Conservation (phyloP, 225 moss, liverwort and hornwort genomes). For the Takakia lepidozioides region DNA sequence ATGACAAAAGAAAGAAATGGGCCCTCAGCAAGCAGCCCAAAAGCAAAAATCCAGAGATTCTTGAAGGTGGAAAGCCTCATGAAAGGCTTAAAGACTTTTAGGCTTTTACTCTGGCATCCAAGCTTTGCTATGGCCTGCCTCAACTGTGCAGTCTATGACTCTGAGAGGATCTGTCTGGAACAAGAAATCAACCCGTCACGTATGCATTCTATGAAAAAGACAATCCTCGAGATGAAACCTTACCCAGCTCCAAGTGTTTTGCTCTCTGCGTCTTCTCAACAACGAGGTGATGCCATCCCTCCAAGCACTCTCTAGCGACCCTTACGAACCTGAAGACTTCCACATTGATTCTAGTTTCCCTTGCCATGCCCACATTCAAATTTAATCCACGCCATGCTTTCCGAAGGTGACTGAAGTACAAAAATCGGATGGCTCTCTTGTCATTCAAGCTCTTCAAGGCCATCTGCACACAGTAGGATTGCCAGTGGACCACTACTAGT, state of each 20-base stretch:
- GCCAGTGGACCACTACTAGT: slow-evolving; percentile 37
- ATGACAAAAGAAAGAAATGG: no score
- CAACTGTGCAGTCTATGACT: no score
- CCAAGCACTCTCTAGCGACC: slow-evolving; percentile 45
- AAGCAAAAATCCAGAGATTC: no score
- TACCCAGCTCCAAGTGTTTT: slow-evolving; percentile 38
- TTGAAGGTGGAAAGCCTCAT: no score
- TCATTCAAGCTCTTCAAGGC: slow-evolving; percentile 40
- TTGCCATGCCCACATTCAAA: slow-evolving; percentile 16
- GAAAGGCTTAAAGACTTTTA: no score
- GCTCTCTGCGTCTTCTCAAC: slow-evolving; percentile 40
- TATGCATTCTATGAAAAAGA: no score
- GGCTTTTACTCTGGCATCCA: no score
- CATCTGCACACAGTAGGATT: slow-evolving; percentile 17
- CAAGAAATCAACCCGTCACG: no score
- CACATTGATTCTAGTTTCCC: slow-evolving; percentile 32
- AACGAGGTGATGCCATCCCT: slow-evolving; percentile 44
- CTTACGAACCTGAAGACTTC: slow-evolving; percentile 46
- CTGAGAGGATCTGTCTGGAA: no score
- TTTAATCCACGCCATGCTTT: slow-evolving; percentile 60
- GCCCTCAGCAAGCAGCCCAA: no score
- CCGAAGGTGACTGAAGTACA: slow-evolving; percentile 49
- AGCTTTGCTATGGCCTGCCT: no score
- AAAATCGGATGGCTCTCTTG: slow-evolving; percentile 49
- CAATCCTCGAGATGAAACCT: no score